These are phyloP conservation scores for Vigna hirtella DNA, from an alignment of 306 rosid species.

Conservation along the genomic window DNA sequence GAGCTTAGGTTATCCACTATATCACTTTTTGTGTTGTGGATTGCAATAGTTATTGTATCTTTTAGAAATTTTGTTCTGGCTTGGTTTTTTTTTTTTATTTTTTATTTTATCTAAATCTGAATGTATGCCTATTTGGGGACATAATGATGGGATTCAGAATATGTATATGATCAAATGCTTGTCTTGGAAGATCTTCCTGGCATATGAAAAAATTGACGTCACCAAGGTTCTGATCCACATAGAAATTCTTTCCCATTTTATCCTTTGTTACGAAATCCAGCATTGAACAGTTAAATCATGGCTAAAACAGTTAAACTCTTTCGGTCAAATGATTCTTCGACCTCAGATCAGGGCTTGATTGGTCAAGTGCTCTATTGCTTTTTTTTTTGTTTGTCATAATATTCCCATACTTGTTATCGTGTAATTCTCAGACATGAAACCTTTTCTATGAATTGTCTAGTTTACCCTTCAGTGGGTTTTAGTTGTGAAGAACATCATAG, in stretches of 20 bases:
- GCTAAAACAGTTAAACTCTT: conserved; percentile 3
- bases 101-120: not conserved
- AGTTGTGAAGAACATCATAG: not conserved
- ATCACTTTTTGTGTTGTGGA: not conserved
- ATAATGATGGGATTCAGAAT: conserved; percentile 24
- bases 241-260: not conserved
- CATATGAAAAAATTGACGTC: not conserved
- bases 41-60: not conserved
- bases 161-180: not conserved
- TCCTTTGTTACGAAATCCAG: conserved; percentile 8
- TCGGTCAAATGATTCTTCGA: not conserved
- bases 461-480: conserved; percentile 16
- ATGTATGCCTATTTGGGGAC: conserved; percentile 12
- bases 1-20: not conserved
- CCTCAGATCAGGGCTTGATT: not conserved
- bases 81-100: not conserved
- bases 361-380: not conserved
- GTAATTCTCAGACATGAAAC: not conserved
- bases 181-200: conserved; percentile 8
- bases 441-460: not conserved
- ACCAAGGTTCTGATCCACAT: conserved; percentile 4
- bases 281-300: conserved; percentile 1
- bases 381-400: conserved; percentile 2
- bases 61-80: not conserved
- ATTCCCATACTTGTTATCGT: not conserved